Evolutionary conservation across 2,329 filamentous ascomycete genomes (phyloP), one percentile per base, ranked within the genome.

Genomic region (Endothia cerciana): DNA sequence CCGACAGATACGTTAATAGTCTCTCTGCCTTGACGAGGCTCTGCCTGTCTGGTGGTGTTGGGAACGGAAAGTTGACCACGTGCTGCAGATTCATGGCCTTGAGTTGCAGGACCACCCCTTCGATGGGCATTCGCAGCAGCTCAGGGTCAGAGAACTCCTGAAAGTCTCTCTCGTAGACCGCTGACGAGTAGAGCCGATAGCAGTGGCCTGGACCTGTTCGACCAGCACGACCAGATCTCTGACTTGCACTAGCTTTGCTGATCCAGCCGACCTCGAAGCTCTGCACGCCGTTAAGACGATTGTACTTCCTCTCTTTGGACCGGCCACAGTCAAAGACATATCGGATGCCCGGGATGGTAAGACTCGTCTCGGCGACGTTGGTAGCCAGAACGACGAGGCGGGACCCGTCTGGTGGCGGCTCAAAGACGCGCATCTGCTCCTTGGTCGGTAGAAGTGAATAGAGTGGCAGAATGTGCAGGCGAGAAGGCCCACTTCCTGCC

Each of bases 181-280:
- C 95, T 15, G 93, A 97, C 0, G 94, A 97, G 78, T 97, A 99
- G 4, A 99, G 80, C 65, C 93, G 84, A 80, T 97, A 99, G 78
- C 94, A 98, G 78, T 99, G 96, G 8, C 95, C 95, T 1, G 95
- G 94, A 0, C 93, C 94, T 4, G 94, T 99, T 83, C 95, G 90
- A 69, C 96, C 95, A 65, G 95, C 95, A 84, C 95, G 92, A 79
- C 95, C 95, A 66, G 93, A 89, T 75, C 95, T 87, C 78, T 99
- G 95, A 70, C 89, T 91, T 8, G 95, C 94, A 75, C 93, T 97
- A 36, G 95, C 95, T 80, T 99, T 98, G 80, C 94, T 97, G 75
- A 98, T 96, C 93, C 94, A 99, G 49, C 91, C 91, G 62, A 99
- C 87, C 72, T 97, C 91, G 75, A 97, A 99, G 74, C 91, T 97